phyloP scores from a whole-genome alignment of 768 basidiomycete species.

The Hypholoma sublateritium region DNA sequence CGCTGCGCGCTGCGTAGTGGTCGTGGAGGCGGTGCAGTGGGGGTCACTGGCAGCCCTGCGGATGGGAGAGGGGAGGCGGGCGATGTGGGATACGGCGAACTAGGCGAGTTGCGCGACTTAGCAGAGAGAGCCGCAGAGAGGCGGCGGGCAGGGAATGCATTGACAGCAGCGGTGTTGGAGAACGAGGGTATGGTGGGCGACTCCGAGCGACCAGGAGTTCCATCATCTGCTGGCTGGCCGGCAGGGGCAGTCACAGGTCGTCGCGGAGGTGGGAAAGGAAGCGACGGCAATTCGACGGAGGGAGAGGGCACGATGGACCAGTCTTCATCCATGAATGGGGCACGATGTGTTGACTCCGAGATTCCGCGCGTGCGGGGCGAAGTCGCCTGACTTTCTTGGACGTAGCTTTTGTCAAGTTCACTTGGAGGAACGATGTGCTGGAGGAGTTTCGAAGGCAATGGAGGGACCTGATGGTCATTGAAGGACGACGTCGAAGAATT shows the following conservation, averaged over 20 bases:
- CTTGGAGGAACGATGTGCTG: slow-evolving; percentile 57
- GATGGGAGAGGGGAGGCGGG: slow-evolving; percentile 19
- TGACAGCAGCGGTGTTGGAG: slow-evolving; percentile 44
- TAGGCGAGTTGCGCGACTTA: slow-evolving; percentile 3
- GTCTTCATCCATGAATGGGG: slow-evolving; percentile 20
- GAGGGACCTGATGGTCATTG: slow-evolving; percentile 39
- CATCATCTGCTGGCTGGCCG: neutral
- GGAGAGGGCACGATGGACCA: slow-evolving; percentile 36
- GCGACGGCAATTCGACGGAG: slow-evolving; percentile 31
- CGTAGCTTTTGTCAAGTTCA: slow-evolving; percentile 41
- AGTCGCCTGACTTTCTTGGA: neutral
- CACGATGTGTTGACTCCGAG: neutral
- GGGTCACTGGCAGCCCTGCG: slow-evolving; percentile 25
- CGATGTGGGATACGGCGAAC: slow-evolving; percentile 1
- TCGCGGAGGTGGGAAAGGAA: slow-evolving; percentile 40
- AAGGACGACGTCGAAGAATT: slow-evolving; percentile 61
- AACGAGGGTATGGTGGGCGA: slow-evolving; percentile 54
- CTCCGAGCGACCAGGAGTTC: slow-evolving; percentile 10
- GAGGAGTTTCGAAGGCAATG: slow-evolving; percentile 33
- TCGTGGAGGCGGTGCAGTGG: slow-evolving; percentile 27
- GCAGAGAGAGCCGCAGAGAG: slow-evolving; percentile 7
- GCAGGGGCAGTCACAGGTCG: neutral
- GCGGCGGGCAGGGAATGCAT: slow-evolving; percentile 32
- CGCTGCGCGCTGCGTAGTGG: slow-evolving; percentile 26
- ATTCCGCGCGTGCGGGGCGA: neutral